Conservation (phyloP, 164 flowering plant species). For the Nymphaea colorata region DNA sequence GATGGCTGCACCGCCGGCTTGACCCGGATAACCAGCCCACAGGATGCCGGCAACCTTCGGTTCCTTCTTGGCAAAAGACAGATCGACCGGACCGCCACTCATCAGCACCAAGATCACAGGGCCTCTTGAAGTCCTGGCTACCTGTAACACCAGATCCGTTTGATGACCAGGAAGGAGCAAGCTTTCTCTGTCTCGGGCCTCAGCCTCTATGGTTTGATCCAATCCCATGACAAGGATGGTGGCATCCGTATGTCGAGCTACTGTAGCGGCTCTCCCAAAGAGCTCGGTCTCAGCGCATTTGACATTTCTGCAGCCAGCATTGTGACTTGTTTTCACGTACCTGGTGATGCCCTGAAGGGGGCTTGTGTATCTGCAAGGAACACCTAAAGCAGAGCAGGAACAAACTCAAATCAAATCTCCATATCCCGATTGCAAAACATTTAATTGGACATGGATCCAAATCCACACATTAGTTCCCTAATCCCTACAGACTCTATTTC, state of each 20-base stretch:
- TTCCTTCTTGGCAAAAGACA: constrained; percentile 62
- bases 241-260: constrained; percentile 68
- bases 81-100: constrained; percentile 91
- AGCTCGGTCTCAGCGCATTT: constrained; percentile 24
- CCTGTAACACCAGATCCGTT: constrained; percentile 57
- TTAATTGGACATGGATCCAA: neutral
- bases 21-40: constrained; percentile 96
- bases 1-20: constrained; percentile 83
- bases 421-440: neutral
- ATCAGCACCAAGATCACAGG: constrained; percentile 66
- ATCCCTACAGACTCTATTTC: no score
- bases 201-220: constrained; percentile 86
- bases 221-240: constrained; percentile 79
- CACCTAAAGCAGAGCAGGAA: constrained; percentile 22
- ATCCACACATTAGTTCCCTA: neutral
- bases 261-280: constrained; percentile 46
- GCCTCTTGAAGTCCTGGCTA: constrained; percentile 61
- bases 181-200: constrained; percentile 44
- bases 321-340: constrained; percentile 44
- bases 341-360: constrained; percentile 62
- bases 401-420: neutral
- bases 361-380: constrained; percentile 71
- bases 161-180: constrained; percentile 78
- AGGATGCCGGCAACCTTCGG: constrained; percentile 49
- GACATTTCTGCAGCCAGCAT: constrained; percentile 54